Conservation (phyloP, 1,284 basidiomycete species). For the Boletus sp. region DNA sequence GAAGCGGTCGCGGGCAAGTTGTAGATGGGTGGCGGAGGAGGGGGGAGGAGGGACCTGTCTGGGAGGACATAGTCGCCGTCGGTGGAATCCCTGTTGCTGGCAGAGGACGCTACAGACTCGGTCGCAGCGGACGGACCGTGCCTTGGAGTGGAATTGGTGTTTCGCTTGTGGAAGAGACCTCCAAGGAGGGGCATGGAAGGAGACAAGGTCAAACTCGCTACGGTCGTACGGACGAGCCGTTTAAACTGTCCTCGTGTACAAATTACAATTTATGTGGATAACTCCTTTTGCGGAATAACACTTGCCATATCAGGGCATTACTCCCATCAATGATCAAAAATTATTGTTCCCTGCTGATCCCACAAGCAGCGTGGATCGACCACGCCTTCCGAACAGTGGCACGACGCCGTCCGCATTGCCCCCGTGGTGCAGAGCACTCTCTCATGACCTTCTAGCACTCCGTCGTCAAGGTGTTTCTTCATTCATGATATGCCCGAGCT, state of each 20-base stretch:
- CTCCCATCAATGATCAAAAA: background rate
- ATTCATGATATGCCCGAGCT: too few relatives aligned
- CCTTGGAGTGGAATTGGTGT: background rate
- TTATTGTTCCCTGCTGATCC: constrained; percentile 9
- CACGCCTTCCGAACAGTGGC: too few relatives aligned
- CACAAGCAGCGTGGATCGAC: background rate
- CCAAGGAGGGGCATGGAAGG: constrained; percentile 30
- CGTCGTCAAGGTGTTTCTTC: too few relatives aligned
- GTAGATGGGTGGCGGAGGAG: constrained; percentile 31
- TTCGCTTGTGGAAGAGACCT: constrained; percentile 28
- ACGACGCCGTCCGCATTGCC: too few relatives aligned
- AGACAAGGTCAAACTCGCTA: background rate
- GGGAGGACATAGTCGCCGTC: constrained; percentile 41
- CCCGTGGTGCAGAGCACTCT: too few relatives aligned
- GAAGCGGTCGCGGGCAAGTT: constrained; percentile 26
- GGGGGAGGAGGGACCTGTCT: constrained; percentile 36
- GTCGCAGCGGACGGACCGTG: constrained; percentile 29
- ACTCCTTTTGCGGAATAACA: constrained; percentile 18
- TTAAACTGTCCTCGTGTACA: constrained; percentile 19
- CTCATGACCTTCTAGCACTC: too few relatives aligned
- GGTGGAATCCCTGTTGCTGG: constrained; percentile 31
- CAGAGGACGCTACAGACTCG: constrained; percentile 31
- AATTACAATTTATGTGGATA: constrained; percentile 11
- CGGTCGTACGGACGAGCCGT: background rate
- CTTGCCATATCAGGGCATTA: background rate